Evolutionary conservation across 2,329 filamentous ascomycete genomes (phyloP).

Genomic region (Aspergillus oerlinghausenensis): DNA sequence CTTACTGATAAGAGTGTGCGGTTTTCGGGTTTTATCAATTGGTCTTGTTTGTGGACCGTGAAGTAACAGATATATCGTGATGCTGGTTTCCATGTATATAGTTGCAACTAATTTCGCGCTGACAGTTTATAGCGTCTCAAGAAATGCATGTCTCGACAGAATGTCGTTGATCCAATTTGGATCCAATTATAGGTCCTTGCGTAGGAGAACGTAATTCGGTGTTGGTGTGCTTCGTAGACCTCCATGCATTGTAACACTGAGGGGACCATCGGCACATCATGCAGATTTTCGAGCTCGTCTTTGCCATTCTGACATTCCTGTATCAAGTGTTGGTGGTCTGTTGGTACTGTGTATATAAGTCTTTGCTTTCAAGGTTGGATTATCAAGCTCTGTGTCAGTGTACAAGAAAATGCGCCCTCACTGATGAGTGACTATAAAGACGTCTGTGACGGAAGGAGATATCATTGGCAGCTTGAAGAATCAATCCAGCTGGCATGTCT

Average conservation of each 20-base stretch:
- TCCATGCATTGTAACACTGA: background rate
- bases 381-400: too few relatives aligned
- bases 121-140: background rate
- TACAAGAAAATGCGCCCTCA: too few relatives aligned
- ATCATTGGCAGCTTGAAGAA: background rate
- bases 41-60: background rate
- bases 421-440: too few relatives aligned
- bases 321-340: too few relatives aligned
- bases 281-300: background rate
- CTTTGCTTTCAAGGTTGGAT: background rate
- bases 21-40: background rate
- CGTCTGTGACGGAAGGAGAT: too few relatives aligned
- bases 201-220: background rate
- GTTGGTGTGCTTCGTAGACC: too few relatives aligned
- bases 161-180: background rate
- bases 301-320: background rate
- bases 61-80: background rate
- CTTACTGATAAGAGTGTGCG: background rate
- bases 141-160: background rate
- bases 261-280: background rate
- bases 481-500: too few relatives aligned
- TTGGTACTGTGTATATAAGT: background rate
- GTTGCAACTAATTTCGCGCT: conserved; percentile 1
- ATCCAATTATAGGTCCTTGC: background rate
- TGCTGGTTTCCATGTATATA: conserved; percentile 5